Percentiles rank a stretch among this genome's conserved stretches.
phyloP scores from a whole-genome alignment of 345 rosid genomes.

The Durio zibethinus region DNA sequence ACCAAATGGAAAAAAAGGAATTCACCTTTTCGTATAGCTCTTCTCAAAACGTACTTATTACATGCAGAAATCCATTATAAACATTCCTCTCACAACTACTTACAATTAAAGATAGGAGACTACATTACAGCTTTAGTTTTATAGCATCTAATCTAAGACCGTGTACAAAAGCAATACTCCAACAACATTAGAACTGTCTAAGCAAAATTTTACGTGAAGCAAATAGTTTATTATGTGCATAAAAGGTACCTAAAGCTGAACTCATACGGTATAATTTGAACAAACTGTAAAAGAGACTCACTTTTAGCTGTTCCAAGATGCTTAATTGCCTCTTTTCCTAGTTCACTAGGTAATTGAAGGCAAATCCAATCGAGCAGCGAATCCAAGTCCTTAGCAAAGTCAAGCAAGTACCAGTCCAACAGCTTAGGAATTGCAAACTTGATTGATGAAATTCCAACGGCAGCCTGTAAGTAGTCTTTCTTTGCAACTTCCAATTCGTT shows the following conservation, averaged over 20 bases:
- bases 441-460: conserved; percentile 48
- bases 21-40: not conserved
- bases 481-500: conserved; percentile 65
- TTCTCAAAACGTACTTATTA: conserved; percentile 10
- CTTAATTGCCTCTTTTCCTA: conserved; percentile 62
- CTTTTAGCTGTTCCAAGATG: conserved; percentile 56
- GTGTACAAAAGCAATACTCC: conserved; percentile 30
- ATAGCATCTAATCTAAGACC: conserved; percentile 24
- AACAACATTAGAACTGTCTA: conserved; percentile 16
- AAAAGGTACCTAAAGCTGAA: conserved; percentile 76
- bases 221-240: conserved; percentile 27
- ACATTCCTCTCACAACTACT: not conserved
- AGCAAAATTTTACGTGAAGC: conserved; percentile 13
- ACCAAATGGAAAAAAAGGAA: not conserved
- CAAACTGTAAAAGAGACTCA: conserved; percentile 38
- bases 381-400: conserved; percentile 78
- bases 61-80: not conserved
- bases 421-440: conserved; percentile 67
- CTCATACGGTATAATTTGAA: conserved; percentile 63
- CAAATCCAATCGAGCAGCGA: conserved; percentile 84
- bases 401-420: conserved; percentile 77
- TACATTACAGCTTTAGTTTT: conserved; percentile 20
- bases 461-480: conserved; percentile 75
- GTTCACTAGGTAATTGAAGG: conserved; percentile 78
- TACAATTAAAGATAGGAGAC: conserved; percentile 15